These are phyloP conservation scores for Pleurotus tuoliensis DNA, from an alignment of 768 basidiomycete genomes.

Conservation along the genomic window DNA sequence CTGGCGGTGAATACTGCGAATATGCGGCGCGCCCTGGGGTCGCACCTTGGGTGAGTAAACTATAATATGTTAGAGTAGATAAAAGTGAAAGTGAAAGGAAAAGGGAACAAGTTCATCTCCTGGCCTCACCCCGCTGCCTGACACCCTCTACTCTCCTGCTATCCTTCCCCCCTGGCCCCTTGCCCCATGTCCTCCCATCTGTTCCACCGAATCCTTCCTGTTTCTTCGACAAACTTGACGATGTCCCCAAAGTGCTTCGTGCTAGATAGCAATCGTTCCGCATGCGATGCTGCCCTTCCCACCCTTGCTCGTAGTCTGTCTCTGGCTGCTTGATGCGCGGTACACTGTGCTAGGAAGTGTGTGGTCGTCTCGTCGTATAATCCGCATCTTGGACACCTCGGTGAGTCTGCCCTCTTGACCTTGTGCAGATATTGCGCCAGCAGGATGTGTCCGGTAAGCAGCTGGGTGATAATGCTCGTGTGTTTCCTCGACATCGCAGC, in stretches of 20 bases:
- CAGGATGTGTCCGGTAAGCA: conserved; percentile 26
- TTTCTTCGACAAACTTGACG: not conserved
- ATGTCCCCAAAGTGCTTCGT: not conserved
- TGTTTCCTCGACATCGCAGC: not conserved
- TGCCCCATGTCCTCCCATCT: not conserved
- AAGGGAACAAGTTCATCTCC: too few species aligned
- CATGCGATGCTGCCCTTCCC: not conserved
- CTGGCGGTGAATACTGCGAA: too few species aligned
- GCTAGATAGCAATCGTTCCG: not conserved
- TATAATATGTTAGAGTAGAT: too few species aligned
- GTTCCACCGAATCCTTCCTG: not conserved
- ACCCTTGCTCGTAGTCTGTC: not conserved
- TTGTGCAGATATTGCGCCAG: conserved; percentile 26
- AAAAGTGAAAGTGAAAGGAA: too few species aligned
- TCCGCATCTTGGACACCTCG: conserved; percentile 16
- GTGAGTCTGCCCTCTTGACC: conserved; percentile 12
- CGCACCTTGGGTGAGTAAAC: too few species aligned
- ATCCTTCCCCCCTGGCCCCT: not conserved
- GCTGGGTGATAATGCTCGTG: conserved; percentile 22
- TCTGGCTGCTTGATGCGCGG: not conserved
- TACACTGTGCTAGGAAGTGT: not conserved
- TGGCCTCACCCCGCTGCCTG: too few species aligned
- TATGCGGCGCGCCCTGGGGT: too few species aligned
- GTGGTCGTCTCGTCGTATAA: not conserved
- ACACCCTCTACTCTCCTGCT: too few species aligned